Conservation (phyloP, 805 yeast genomes). For the Kurtzmaniella cleridarum region DNA sequence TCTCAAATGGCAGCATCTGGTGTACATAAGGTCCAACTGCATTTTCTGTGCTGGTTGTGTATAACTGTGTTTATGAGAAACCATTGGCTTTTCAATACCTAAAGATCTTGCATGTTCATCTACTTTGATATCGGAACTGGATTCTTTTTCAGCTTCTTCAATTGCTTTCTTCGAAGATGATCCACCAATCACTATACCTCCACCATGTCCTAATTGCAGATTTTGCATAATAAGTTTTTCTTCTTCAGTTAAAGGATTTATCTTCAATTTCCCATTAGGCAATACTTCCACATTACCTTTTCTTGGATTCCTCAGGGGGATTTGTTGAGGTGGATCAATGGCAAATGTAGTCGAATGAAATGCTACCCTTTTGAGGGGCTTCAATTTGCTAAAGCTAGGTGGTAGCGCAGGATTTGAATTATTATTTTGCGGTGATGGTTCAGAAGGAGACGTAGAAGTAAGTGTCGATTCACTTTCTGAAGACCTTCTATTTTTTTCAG, state of each 20-base stretch:
- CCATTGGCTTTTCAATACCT: slow-evolving; percentile 31
- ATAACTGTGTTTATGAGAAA: slow-evolving; percentile 15
- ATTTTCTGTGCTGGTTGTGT: slow-evolving; percentile 34
- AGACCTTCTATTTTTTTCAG: slow-evolving; percentile 12
- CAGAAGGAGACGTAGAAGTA: not conserved
- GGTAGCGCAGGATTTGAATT: slow-evolving; percentile 2
- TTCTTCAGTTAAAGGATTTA: slow-evolving; percentile 51
- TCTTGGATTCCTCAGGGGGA: slow-evolving; percentile 80
- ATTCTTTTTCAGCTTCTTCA: slow-evolving; percentile 14
- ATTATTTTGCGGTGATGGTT: not conserved
- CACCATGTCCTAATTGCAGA: slow-evolving; percentile 39
- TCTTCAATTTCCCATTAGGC: slow-evolving; percentile 47
- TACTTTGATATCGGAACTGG: slow-evolving; percentile 10
- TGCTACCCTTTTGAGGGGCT: slow-evolving; percentile 37
- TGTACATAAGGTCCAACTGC: slow-evolving; percentile 71
- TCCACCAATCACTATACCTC: slow-evolving; percentile 78
- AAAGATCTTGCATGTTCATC: slow-evolving; percentile 20
- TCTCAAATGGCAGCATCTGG: slow-evolving; percentile 88
- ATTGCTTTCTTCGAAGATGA: slow-evolving; percentile 17
- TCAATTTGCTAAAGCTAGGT: slow-evolving; percentile 26
- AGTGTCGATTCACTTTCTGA: slow-evolving; percentile 1
- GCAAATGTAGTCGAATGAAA: slow-evolving; percentile 38
- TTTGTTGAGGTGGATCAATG: slow-evolving; percentile 71
- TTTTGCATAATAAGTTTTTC: slow-evolving; percentile 42
- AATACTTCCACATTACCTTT: slow-evolving; percentile 65